These are phyloP conservation scores for Sporisorium exsertum DNA, from an alignment of 1,284 basidiomycete genomes.

Conservation along the genomic window DNA sequence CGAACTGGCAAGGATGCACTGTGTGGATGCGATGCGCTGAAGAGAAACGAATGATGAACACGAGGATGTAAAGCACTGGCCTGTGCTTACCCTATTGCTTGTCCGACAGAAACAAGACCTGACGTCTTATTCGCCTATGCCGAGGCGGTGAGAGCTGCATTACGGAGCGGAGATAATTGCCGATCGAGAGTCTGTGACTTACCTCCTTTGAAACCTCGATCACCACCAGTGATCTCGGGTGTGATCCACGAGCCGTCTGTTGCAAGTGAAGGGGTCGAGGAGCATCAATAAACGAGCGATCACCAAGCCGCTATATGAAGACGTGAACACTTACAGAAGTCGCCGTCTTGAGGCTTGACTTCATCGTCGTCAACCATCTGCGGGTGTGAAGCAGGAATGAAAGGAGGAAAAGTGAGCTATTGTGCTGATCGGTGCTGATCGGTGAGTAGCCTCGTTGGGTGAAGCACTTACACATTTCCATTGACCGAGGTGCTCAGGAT, in stretches of 20 bases:
- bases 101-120: conserved; percentile 5
- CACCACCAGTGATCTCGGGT: conserved; percentile 65
- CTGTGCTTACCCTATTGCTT: conserved; percentile 54
- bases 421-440: neutral
- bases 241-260: conserved; percentile 66
- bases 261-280: neutral
- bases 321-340: conserved; percentile 57
- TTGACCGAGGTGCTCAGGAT: conserved; percentile 46
- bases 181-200: conserved; percentile 21
- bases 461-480: conserved; percentile 57
- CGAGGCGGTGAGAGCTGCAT: neutral
- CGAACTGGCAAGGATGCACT: neutral
- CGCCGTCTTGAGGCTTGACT: conserved; percentile 61
- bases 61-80: conserved; percentile 39
- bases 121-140: neutral
- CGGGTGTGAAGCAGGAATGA: neutral
- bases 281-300: neutral
- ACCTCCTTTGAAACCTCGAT: conserved; percentile 67
- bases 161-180: conserved; percentile 1
- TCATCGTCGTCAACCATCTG: conserved; percentile 64
- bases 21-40: conserved; percentile 4
- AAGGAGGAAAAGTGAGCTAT: neutral
- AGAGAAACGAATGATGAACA: conserved; percentile 29
- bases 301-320: too few relatives aligned
- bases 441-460: neutral